Base-by-base conservation (phyloP, 2,329 filamentous ascomycete genomes). In the Emydomyces testavorans region DNA sequence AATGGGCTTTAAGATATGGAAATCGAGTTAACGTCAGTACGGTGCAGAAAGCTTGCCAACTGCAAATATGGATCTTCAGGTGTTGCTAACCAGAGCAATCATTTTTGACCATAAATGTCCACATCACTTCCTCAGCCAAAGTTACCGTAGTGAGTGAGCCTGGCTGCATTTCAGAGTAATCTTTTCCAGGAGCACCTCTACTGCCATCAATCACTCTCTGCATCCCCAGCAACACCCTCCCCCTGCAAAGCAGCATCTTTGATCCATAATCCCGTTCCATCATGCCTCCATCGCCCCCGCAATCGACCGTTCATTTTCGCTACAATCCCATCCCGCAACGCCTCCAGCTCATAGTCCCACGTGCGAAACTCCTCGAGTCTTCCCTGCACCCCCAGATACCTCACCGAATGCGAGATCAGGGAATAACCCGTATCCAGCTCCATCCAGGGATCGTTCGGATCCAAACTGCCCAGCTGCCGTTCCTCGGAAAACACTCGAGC, bases 381-480 rank as follows among this genome's bases (percentile, higher is more conserved):
- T n/a, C 54, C 54, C 34, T 46, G 51, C 5, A 46, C 47, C 1
- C 56, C 54, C 10, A 63, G 42, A 5, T 59, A 56, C 15, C 54
- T 54, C 26, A 69, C 60, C 16, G 60, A 54, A 50, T 65, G 61
- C 7, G 62, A 63, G 23, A 79, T 64, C 26, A 72, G 57, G 2
- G 63, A 65, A 57, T 78, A 78, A 0, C 69, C 64, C 1, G 70
- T 71, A 50, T 73, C 68, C 11, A 75, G 70, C 58, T 79, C 75
- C 62, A 73, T 71, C 74, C 76, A 77, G 0, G 66, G 65, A 49
- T 70, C 66, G 18, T 65, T 65, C 6, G 65, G 59, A 32, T 70
- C 66, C 54, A 69, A 58, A 1, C 64, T 65, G 2, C 61, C 64
- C 34, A 41, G 40, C 29, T 61, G 57, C 16, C 63, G 60, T 42